phyloP scores from a whole-genome alignment of 1,139 yeast species.

The Yamadazyma dushanensis region DNA sequence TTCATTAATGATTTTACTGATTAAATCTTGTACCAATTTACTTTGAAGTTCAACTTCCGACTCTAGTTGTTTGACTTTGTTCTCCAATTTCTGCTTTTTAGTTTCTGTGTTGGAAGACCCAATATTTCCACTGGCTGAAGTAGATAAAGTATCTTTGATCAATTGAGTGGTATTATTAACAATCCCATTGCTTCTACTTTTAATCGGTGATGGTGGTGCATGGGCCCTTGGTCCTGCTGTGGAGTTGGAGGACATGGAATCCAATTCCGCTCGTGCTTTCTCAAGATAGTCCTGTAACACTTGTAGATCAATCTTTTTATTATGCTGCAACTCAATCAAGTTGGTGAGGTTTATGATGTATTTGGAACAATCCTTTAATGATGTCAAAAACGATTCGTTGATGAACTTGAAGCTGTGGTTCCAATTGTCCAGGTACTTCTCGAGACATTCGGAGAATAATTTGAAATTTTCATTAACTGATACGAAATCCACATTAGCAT shows the following conservation, averaged over 20 bases:
- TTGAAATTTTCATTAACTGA: slow-evolving; percentile 32
- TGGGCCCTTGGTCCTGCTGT: slow-evolving; percentile 11
- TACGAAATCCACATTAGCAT: slow-evolving; percentile 11
- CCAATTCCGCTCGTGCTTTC: slow-evolving; percentile 67
- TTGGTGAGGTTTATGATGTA: slow-evolving; percentile 76
- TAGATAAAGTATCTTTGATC: slow-evolving; percentile 47
- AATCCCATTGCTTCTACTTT: slow-evolving; percentile 27
- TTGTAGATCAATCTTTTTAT: slow-evolving; percentile 87
- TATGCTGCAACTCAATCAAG: slow-evolving; percentile 81
- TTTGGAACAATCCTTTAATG: slow-evolving; percentile 84
- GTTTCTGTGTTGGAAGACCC: slow-evolving; percentile 40
- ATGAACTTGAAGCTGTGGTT: slow-evolving; percentile 52
- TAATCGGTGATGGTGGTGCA: slow-evolving; percentile 39
- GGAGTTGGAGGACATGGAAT: slow-evolving; percentile 12
- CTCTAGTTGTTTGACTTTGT: slow-evolving; percentile 36
- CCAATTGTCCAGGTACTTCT: slow-evolving; percentile 51
- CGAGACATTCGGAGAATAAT: slow-evolving; percentile 45
- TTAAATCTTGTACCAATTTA: slow-evolving; percentile 51
- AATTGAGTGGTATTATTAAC: slow-evolving; percentile 47
- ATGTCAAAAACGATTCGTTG: slow-evolving; percentile 80
- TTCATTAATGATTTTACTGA: slow-evolving; percentile 70
- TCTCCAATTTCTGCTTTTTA: slow-evolving; percentile 35
- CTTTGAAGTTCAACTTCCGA: slow-evolving; percentile 59
- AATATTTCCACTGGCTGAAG: slow-evolving; percentile 44
- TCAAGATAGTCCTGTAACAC: slow-evolving; percentile 76